A percentile compares a stretch with the other conserved stretches of the same genome.
These are phyloP conservation scores for Psilocybe mexicana DNA, from an alignment of 1,284 basidiomycete genomes.

Conservation along the genomic window DNA sequence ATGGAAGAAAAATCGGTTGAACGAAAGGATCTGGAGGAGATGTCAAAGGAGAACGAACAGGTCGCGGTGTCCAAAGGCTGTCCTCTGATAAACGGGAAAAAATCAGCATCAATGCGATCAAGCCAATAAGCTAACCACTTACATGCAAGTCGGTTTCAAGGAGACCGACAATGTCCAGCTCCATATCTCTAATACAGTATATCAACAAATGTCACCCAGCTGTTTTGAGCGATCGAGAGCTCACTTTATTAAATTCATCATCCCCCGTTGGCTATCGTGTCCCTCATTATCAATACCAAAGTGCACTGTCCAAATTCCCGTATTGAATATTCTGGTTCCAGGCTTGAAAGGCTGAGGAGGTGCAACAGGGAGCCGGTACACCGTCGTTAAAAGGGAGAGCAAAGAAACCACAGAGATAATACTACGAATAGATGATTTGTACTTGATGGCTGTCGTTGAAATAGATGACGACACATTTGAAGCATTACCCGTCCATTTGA, in stretches of 20 bases:
- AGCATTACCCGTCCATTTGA: constrained; percentile 36
- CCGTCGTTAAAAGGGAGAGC: constrained; percentile 51
- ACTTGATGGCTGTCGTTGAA: background rate
- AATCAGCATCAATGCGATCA: background rate
- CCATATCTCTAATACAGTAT: constrained; percentile 59
- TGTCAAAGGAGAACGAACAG: constrained; percentile 48
- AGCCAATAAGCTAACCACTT: constrained; percentile 25
- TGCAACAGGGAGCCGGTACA: constrained; percentile 51
- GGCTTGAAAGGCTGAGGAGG: constrained; percentile 63
- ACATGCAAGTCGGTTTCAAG: constrained; percentile 89
- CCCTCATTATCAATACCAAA: constrained; percentile 86
- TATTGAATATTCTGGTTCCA: constrained; percentile 73
- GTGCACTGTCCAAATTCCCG: constrained; percentile 93
- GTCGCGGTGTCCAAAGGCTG: constrained; percentile 89
- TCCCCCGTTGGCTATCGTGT: constrained; percentile 79
- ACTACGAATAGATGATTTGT: constrained; percentile 27
- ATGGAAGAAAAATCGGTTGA: background rate
- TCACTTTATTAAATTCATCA: constrained; percentile 71
- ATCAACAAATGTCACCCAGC: background rate
- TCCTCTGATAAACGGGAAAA: constrained; percentile 49
- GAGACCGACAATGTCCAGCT: constrained; percentile 81
- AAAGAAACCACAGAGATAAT: constrained; percentile 47
- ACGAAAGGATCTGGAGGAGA: background rate
- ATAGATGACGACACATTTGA: background rate
- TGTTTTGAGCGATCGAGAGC: constrained; percentile 1